A percentile compares a stretch with the other conserved stretches of the same genome.
Conservation (phyloP, 1,284 basidiomycete species). For the Porogramme epimiltina region DNA sequence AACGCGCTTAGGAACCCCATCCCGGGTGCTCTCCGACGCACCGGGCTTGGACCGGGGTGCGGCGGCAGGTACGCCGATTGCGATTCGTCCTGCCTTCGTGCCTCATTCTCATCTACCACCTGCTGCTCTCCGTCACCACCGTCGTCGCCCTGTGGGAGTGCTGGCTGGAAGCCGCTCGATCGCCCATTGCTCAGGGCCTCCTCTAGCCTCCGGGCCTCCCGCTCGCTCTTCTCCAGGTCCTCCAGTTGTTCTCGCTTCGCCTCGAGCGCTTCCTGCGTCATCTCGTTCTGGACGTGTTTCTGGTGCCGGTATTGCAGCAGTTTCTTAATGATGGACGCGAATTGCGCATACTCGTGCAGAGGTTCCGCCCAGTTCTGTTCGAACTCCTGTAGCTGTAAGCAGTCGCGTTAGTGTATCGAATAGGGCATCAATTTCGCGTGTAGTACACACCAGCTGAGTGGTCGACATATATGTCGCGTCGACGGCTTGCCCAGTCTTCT, state of each 20-base stretch:
- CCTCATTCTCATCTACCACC: conserved; percentile 35
- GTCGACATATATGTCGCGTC: conserved; percentile 95
- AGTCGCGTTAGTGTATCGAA: background rate
- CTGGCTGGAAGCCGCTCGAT: conserved; percentile 27
- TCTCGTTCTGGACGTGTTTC: conserved; percentile 97
- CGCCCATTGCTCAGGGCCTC: conserved; percentile 77
- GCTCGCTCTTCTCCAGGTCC: conserved; percentile 91
- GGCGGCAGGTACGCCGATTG: conserved; percentile 60
- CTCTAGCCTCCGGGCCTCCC: conserved; percentile 87
- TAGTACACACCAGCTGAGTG: conserved; percentile 71
- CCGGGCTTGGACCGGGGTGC: conserved; percentile 73
- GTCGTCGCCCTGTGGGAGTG: conserved; percentile 11
- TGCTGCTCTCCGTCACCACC: conserved; percentile 27
- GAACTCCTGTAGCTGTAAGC: conserved; percentile 80
- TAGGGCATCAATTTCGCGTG: background rate
- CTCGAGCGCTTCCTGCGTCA: conserved; percentile 92
- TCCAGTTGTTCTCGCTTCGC: conserved; percentile 86
- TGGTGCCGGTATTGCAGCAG: conserved; percentile 94
- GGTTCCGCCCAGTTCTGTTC: conserved; percentile 96
- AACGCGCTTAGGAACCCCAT: conserved; percentile 92
- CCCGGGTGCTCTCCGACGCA: conserved; percentile 65
- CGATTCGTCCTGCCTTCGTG: conserved; percentile 28
- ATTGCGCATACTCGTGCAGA: conserved; percentile 94
- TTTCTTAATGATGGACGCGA: conserved; percentile 92
- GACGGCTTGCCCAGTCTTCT: conserved; percentile 93